phyloP scores from a whole-genome alignment of 345 rosid species.

The Reutealis trisperma region DNA sequence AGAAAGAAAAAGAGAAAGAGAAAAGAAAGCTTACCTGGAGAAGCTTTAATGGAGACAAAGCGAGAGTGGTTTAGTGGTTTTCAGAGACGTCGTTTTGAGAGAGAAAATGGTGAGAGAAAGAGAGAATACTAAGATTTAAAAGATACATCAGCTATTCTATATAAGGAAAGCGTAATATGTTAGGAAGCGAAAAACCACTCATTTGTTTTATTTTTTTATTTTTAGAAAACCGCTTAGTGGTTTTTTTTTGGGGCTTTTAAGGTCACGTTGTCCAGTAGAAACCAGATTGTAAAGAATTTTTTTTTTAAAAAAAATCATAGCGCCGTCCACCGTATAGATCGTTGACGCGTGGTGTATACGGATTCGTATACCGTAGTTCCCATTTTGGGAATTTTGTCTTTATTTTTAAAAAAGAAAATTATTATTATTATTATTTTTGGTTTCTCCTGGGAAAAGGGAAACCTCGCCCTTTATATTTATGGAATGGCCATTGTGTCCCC shows the following conservation, averaged over 20 bases:
- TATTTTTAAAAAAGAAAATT: not conserved
- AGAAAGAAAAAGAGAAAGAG: not conserved
- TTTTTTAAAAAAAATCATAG: not conserved
- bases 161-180: constrained; percentile 33
- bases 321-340: constrained; percentile 42
- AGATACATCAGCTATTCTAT: constrained; percentile 21
- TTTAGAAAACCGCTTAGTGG: not conserved
- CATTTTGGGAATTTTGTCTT: constrained; percentile 20
- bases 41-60: constrained; percentile 13
- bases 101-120: not conserved
- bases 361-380: constrained; percentile 21
- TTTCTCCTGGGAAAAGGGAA: not conserved
- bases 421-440: not conserved
- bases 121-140: not conserved
- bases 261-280: constrained; percentile 37
- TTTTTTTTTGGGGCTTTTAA: not conserved
- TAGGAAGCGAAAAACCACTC: constrained; percentile 24
- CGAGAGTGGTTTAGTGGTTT: not conserved
- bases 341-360: constrained; percentile 46
- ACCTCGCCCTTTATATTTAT: not conserved
- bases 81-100: constrained; percentile 32
- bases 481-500: constrained; percentile 17
- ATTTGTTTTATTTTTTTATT: constrained; percentile 4
- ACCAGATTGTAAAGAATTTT: not conserved
- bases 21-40: constrained; percentile 17